phyloP scores from a whole-genome alignment of 2,329 filamentous ascomycete species.

The Exserohilum turcica region DNA sequence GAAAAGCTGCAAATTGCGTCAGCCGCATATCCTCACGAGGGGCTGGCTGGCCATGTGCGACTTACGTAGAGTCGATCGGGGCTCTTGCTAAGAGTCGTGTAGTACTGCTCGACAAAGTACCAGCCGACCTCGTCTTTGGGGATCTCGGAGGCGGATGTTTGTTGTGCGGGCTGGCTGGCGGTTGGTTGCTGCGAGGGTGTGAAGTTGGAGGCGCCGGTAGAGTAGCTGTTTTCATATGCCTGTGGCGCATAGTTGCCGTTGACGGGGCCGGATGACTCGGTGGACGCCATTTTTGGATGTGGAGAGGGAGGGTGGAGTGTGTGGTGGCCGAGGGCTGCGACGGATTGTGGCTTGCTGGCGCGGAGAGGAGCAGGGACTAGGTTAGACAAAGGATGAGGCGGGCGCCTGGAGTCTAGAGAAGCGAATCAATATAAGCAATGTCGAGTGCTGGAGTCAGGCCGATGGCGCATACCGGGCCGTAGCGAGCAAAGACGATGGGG shows the following conservation, averaged over 20 bases:
- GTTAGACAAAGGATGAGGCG: slow-evolving; percentile 10
- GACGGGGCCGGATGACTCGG: slow-evolving; percentile 46
- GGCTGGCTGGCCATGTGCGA: neutral
- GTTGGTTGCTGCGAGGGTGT: slow-evolving; percentile 33
- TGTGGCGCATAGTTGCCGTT: slow-evolving; percentile 57
- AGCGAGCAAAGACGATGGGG: slow-evolving; percentile 12
- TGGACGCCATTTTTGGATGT: slow-evolving; percentile 40
- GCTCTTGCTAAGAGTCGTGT: slow-evolving; percentile 92
- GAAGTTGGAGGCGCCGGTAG: slow-evolving; percentile 36
- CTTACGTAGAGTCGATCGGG: slow-evolving; percentile 85
- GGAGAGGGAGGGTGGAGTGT: slow-evolving; percentile 12
- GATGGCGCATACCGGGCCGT: slow-evolving; percentile 22
- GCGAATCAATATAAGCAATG: slow-evolving; percentile 4
- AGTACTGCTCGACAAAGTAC: slow-evolving; percentile 99
- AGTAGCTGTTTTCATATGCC: slow-evolving; percentile 50
- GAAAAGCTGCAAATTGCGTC: slow-evolving; percentile 66
- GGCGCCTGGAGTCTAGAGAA: slow-evolving; percentile 9
- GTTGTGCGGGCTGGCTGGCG: slow-evolving; percentile 35
- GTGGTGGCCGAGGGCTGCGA: slow-evolving; percentile 11
- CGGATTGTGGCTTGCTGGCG: slow-evolving; percentile 8
- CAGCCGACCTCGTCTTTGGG: slow-evolving; percentile 95
- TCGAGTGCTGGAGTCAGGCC: neutral
- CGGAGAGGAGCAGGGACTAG: slow-evolving; percentile 8
- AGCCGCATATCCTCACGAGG: slow-evolving; percentile 17
- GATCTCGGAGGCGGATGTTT: slow-evolving; percentile 51